These are phyloP conservation scores for Apiotrichum gamsii DNA, from an alignment of 1,284 basidiomycete species.

Conservation along the genomic window DNA sequence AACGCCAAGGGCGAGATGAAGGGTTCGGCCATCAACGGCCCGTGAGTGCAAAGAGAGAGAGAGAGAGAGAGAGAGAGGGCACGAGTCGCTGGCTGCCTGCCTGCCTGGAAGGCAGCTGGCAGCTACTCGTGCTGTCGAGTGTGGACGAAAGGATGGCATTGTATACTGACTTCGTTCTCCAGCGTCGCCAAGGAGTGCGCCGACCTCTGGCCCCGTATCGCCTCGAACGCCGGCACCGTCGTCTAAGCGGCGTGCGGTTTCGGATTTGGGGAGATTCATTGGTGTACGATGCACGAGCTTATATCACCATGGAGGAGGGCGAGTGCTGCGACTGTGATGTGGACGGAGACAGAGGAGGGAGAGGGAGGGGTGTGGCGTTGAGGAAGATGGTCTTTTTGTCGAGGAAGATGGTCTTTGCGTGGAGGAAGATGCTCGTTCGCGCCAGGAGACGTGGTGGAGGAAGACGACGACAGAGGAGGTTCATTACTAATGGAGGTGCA, in stretches of 20 bases:
- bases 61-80: no score
- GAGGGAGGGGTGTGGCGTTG: no score
- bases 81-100: conserved; percentile 61
- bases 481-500: no score
- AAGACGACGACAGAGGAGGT: no score
- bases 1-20: conserved; percentile 99
- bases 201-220: conserved; percentile 99
- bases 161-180: conserved; percentile 3
- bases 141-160: no score
- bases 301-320: conserved; percentile 2
- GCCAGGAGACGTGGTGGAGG: no score
- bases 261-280: conserved; percentile 15
- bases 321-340: background rate
- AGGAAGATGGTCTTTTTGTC: no score
- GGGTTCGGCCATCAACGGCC: conserved; percentile 96
- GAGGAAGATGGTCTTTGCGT: no score
- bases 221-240: conserved; percentile 96
- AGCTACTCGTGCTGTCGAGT: background rate
- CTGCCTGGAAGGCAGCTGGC: background rate
- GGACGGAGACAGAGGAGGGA: background rate
- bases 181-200: conserved; percentile 54
- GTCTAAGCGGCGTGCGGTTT: conserved; percentile 56
- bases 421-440: no score
- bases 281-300: conserved; percentile 24
- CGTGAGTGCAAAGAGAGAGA: conserved; percentile 67